phyloP scores from a whole-genome alignment of 106 monocot genomes.

The Acorus calamus region DNA sequence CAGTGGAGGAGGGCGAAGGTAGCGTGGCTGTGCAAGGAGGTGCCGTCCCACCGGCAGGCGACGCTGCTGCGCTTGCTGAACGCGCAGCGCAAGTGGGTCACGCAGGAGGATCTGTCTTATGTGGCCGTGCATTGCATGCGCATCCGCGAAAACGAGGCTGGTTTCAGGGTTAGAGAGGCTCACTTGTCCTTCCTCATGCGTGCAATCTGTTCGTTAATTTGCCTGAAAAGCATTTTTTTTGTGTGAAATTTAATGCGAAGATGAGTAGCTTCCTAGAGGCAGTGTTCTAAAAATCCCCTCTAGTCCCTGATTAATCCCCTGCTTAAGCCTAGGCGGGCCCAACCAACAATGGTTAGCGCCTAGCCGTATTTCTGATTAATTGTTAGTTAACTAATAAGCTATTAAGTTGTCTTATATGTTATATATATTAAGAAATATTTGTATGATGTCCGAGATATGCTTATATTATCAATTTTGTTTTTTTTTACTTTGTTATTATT shows the following conservation, averaged over 20 bases:
- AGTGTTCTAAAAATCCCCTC: too few relatives aligned
- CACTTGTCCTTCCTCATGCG: neutral
- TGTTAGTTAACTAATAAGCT: too few relatives aligned
- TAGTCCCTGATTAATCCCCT: too few relatives aligned
- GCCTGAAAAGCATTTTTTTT: neutral
- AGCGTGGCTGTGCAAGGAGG: slow-evolving; percentile 97
- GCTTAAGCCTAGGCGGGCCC: too few relatives aligned
- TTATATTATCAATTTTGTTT: too few relatives aligned
- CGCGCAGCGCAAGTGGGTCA: slow-evolving; percentile 91
- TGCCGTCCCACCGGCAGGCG: slow-evolving; percentile 75
- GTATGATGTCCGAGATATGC: too few relatives aligned
- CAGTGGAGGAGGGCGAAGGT: slow-evolving; percentile 85
- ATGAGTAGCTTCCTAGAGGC: too few relatives aligned
- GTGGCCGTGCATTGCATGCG: slow-evolving; percentile 69
- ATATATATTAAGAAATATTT: too few relatives aligned
- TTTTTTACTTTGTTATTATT: too few relatives aligned
- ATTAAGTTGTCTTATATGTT: too few relatives aligned
- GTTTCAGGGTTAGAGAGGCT: slow-evolving; percentile 40
- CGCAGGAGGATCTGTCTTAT: slow-evolving; percentile 70
- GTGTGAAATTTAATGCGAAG: neutral
- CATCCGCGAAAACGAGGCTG: slow-evolving; percentile 75
- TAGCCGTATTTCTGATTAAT: too few relatives aligned
- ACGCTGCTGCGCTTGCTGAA: slow-evolving; percentile 66
- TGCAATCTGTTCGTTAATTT: slow-evolving; percentile 28
- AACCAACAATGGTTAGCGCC: too few relatives aligned